A percentile compares a stretch with the other conserved stretches of the same genome.
Conservation (phyloP, 176 grass and related monocot genomes). For the bread wheat (Triticum aestivum) region IWGSC_CS_RefSeq_v2.1 NC_057809.1:476700969-476701468, state of each 20-base stretch:
- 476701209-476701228: conserved; percentile 59
- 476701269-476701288: conserved; percentile 46
- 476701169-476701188: conserved; percentile 37
- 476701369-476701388: conserved; percentile 53
- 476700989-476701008: background rate
- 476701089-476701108: conserved; percentile 53
- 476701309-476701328: conserved; percentile 57
- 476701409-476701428: conserved; percentile 12
- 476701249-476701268: conserved; percentile 34
- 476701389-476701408: conserved; percentile 29
- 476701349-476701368: conserved; percentile 59
- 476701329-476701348: conserved; percentile 62
- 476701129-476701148: conserved; percentile 54
- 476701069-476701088: conserved; percentile 49
- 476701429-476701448: conserved; percentile 13
- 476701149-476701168: conserved; percentile 95
- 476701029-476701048: conserved; percentile 26
- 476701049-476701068: conserved; percentile 3
- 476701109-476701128: conserved; percentile 57
- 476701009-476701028: conserved; percentile 38
- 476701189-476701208: conserved; percentile 50
- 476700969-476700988: background rate
- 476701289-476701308: conserved; percentile 41
- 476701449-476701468: conserved; percentile 35
- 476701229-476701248: conserved; percentile 58